Base-by-base conservation (phyloP, 495 filamentous ascomycete species). In the Aspergillus mulundensis region DNA sequence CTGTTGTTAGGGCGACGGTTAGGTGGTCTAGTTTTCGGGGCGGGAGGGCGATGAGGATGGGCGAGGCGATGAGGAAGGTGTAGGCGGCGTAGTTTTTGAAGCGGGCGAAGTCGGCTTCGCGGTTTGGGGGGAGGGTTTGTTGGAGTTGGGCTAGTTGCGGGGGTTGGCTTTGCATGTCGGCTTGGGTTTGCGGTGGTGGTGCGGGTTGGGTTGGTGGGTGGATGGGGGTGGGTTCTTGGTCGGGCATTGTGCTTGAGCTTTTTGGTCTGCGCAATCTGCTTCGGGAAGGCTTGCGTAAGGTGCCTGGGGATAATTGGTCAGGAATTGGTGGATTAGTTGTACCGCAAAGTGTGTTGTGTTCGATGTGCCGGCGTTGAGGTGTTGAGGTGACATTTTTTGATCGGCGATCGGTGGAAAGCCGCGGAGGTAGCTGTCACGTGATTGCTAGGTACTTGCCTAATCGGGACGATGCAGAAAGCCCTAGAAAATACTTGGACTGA, bases 21-120 rank as follows among this genome's bases (percentile, higher is more conserved):
- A 78, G 68, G 51, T 74, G 67, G 67, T 81, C 89, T 42, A 95
- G 72, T 66, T 89, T 90, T 41, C 91, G 87, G 0, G 90, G 89
- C 3, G 93, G 93, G 14, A 96, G 78, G 54, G 83, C 71, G 48
- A 88, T 79, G 34, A 90, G 82, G 49, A 88, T 61, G 1, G 92
- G 90, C 36, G 84, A 83, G 24, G 82, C 75, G 53, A 95, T 59
- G 50, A 93, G 75, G 62, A 87, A 80, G 49, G 70, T 78, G 8
- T 85, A 63, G 10, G 89, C 84, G 50, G 81, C 61, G 64, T 81
- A 80, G 75, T 83, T 82, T 44, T 82, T 68, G 61, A 87, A 72
- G 21, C 72, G 70, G 53, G 74, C 61, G 67, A 81, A 84, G 65
- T 78, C 70, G 36, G 62, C 70, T 64, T 69, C 65, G 54, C 71